Evolutionary conservation across 164 flowering plant genomes (phyloP).

Genomic region (Vitis rupestris): DNA sequence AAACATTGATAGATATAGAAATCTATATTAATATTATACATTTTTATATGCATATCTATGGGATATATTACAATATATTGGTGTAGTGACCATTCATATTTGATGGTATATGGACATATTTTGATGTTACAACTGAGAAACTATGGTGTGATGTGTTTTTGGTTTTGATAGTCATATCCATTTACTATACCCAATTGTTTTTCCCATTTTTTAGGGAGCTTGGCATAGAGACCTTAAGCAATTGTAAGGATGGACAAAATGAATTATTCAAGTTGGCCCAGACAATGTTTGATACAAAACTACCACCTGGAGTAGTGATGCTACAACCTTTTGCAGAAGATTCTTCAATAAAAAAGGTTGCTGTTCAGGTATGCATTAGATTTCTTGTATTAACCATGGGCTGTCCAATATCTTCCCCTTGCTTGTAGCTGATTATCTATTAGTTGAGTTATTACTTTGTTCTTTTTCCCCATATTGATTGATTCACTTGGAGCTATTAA

Average conservation of each 20-base stretch:
- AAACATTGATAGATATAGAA: background rate
- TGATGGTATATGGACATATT: too few relatives aligned
- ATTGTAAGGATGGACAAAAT: slow-evolving; percentile 52
- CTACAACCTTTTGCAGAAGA: slow-evolving; percentile 89
- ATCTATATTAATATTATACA: too few relatives aligned
- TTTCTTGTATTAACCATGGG: background rate
- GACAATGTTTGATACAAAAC: slow-evolving; percentile 87
- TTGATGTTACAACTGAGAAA: too few relatives aligned
- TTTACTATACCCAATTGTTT: background rate
- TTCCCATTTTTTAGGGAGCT: slow-evolving; percentile 57
- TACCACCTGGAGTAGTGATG: slow-evolving; percentile 82
- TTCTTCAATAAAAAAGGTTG: slow-evolving; percentile 74
- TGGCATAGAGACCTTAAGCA: slow-evolving; percentile 65
- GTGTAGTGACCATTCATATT: too few relatives aligned
- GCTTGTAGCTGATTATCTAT: background rate
- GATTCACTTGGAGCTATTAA: too few relatives aligned
- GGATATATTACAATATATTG: too few relatives aligned
- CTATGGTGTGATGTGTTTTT: background rate
- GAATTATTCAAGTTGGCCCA: slow-evolving; percentile 78
- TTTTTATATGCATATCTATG: too few relatives aligned
- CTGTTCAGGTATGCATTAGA: slow-evolving; percentile 52
- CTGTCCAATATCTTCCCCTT: background rate
- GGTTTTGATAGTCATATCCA: background rate
- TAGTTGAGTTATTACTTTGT: background rate
- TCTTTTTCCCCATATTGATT: background rate